Evolutionary conservation across 176 grass and related monocot species (phyloP), one percentile per base, ranked within the genome.

Genomic region (Guadua angustifolia): DNA sequence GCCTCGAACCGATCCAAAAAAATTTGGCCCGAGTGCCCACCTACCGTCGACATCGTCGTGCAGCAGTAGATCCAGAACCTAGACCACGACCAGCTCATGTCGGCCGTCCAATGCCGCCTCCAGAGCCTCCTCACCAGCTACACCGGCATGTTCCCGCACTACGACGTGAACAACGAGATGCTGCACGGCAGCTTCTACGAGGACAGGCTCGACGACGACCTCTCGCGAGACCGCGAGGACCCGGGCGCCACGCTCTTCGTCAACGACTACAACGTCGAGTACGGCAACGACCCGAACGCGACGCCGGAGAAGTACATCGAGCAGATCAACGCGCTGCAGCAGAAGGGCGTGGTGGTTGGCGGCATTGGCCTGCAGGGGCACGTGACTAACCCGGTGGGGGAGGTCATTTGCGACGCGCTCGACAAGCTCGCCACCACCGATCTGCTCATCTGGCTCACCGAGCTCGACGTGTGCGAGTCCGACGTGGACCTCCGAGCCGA

Each of bases 131-230:
- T 92, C 0, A 39, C 84, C 2, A 78, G 87, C 59, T 92, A 92
- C 70, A 79, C 73, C 7, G 84, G 69, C 17, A 50, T 44, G 17
- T 89, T 92, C 84, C 38, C 7, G 42, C 87, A 92, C 69, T 89
- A 92, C 51, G 90, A 92, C 24, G 90, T 92, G 58, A 81, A 92
- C 71, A 92, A 92, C 44, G 90, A 92, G 84, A 92, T 92, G 90
- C 90, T 92, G 16, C 90, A 92, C 55, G 87, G 90, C 4, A 82
- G 51, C 43, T 92, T 92, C 80, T 92, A 77, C 60, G 79, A 4
- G 87, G 89, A 40, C 71, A 75, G 15, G 33, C 84, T 89, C 4
- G 84, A 80, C 14, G 52, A 85, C 33, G 33, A 35, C 33, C 1
- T 35, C 89, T 69, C 75, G 62, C 33, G 66, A 83, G 53, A 74